A percentile compares a stretch with the other conserved stretches of the same genome.
phyloP scores from a whole-genome alignment of 257 asterid genomes.

The Coffea eugenioides region DNA sequence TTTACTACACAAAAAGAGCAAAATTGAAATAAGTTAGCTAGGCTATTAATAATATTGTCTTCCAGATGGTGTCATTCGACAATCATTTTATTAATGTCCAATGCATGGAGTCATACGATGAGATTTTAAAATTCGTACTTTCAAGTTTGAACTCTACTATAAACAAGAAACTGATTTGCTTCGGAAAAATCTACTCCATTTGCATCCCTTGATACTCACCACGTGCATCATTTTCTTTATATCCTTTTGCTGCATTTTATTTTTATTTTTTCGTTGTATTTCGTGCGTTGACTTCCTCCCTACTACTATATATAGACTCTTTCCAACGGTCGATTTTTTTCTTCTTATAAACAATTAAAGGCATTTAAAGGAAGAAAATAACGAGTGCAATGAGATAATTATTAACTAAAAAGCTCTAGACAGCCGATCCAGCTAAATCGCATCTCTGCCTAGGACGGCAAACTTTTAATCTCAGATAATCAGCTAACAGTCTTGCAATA shows the following conservation, averaged over 20 bases:
- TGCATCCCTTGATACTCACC: background rate
- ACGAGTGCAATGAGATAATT: too few relatives aligned
- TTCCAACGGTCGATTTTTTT: conserved; percentile 6
- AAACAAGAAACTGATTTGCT: background rate
- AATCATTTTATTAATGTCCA: background rate
- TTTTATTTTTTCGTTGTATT: background rate
- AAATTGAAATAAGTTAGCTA: too few relatives aligned
- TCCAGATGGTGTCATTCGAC: background rate
- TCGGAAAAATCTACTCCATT: background rate
- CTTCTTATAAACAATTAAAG: background rate
- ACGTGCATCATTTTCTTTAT: background rate
- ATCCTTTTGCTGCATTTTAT: background rate
- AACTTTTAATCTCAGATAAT: background rate
- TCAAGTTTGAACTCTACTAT: background rate
- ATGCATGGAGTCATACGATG: background rate
- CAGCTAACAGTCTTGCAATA: background rate
- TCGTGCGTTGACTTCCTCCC: background rate
- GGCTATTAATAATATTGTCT: too few relatives aligned
- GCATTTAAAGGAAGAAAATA: background rate
- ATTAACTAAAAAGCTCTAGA: background rate
- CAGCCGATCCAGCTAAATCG: background rate
- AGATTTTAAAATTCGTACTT: background rate
- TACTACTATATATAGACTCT: background rate
- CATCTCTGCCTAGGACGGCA: background rate
- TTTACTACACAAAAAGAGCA: too few relatives aligned